Percentiles rank a stretch among this genome's conserved stretches.
Evolutionary conservation across 169 alveolate species (phyloP).

Genomic region (Plasmodium berghei): DNA sequence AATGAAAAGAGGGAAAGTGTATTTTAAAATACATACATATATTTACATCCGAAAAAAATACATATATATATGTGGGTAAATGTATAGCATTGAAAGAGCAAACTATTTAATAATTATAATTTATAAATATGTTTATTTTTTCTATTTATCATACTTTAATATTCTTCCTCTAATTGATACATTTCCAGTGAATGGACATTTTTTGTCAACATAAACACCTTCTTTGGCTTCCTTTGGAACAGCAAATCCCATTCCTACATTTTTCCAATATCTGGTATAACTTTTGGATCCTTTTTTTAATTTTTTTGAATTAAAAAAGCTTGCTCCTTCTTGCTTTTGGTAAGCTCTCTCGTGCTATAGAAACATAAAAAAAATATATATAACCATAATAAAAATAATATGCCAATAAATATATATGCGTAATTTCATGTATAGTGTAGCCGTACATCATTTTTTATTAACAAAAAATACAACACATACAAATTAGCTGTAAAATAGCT

Average conservation of each 20-base stretch:
- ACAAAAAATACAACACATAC: too few relatives aligned
- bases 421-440: background rate
- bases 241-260: conserved; percentile 98
- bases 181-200: conserved; percentile 99
- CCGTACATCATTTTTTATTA: too few relatives aligned
- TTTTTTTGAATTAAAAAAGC: conserved; percentile 88
- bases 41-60: too few relatives aligned
- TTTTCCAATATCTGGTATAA: conserved; percentile 95
- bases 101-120: background rate
- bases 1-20: conserved; percentile 23
- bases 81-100: too few relatives aligned
- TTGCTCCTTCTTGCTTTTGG: conserved; percentile 92
- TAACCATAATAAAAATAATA: conserved; percentile 8
- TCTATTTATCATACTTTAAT: conserved; percentile 86
- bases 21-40: background rate
- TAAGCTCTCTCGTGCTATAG: conserved; percentile 88
- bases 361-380: background rate
- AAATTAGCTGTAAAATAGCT: too few relatives aligned
- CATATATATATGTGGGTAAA: too few relatives aligned
- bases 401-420: background rate
- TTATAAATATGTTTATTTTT: background rate
- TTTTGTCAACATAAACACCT: conserved; percentile 98
- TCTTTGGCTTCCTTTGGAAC: conserved; percentile 99
- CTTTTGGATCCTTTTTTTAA: conserved; percentile 87
- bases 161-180: conserved; percentile 98